These are phyloP conservation scores for Metrosideros polymorpha DNA, from an alignment of 441 rosid genomes.

Conservation along the genomic window DNA sequence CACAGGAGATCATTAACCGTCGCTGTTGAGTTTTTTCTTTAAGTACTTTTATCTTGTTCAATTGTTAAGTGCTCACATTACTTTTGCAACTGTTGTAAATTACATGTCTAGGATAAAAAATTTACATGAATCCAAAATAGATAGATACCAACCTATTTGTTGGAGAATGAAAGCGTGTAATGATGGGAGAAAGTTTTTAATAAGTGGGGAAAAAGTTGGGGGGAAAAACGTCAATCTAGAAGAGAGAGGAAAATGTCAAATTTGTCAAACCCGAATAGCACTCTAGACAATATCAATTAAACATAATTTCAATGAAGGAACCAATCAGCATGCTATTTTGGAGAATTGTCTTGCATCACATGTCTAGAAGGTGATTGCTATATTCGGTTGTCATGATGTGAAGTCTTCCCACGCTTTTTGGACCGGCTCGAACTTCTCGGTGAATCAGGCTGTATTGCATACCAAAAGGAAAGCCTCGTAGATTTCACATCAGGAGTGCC, in stretches of 20 bases:
- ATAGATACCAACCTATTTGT: neutral
- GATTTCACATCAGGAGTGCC: too few relatives aligned
- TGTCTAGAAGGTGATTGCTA: neutral
- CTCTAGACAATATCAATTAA: neutral
- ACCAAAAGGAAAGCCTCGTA: too few relatives aligned
- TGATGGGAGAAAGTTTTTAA: neutral
- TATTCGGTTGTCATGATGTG: neutral
- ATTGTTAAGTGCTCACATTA: neutral
- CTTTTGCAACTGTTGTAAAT: neutral
- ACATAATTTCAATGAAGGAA: neutral
- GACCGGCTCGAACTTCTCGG: too few relatives aligned
- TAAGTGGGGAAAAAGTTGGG: neutral
- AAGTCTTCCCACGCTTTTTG: too few relatives aligned
- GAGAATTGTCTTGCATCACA: neutral
- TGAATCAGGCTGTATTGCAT: too few relatives aligned
- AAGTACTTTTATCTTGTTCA: neutral
- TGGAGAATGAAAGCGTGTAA: neutral
- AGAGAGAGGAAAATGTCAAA: neutral
- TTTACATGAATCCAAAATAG: neutral
- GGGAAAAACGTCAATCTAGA: neutral
- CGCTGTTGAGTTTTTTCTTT: neutral
- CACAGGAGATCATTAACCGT: neutral
- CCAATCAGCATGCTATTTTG: neutral
- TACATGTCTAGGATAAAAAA: neutral
- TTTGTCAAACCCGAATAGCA: neutral